phyloP scores from a whole-genome alignment of 2,329 filamentous ascomycete genomes.

The Arthrobotrys entomopaga region DNA sequence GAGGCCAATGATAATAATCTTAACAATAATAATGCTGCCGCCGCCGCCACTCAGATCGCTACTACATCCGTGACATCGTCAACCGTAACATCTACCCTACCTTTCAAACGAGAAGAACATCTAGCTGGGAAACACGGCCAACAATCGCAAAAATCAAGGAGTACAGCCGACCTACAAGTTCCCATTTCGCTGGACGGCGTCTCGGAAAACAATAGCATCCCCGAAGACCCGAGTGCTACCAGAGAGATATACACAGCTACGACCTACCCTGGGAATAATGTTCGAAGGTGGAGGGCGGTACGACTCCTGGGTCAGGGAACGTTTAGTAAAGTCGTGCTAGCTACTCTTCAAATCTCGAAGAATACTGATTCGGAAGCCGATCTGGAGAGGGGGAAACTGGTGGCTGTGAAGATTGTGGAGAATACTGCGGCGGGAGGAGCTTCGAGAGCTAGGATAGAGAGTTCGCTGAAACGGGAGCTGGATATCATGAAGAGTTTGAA shows the following conservation, averaged over 20 bases:
- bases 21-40: background rate
- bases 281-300: slow-evolving; percentile 80
- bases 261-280: slow-evolving; percentile 74
- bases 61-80: background rate
- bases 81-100: slow-evolving; percentile 51
- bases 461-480: slow-evolving; percentile 91
- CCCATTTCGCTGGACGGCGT: slow-evolving; percentile 76
- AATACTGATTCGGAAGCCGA: slow-evolving; percentile 67
- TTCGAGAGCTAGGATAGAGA: slow-evolving; percentile 85
- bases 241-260: slow-evolving; percentile 76
- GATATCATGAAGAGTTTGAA: slow-evolving; percentile 90
- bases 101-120: slow-evolving; percentile 58
- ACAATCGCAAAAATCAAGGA: slow-evolving; percentile 58
- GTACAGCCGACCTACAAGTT: slow-evolving; percentile 68
- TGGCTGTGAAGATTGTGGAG: slow-evolving; percentile 94
- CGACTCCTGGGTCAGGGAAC: slow-evolving; percentile 88
- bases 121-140: slow-evolving; percentile 60
- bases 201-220: slow-evolving; percentile 61
- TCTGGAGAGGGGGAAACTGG: slow-evolving; percentile 79
- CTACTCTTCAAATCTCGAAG: slow-evolving; percentile 73
- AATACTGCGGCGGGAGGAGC: slow-evolving; percentile 93
- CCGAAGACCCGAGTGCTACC: slow-evolving; percentile 62
- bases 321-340: slow-evolving; percentile 92
- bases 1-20: slow-evolving; percentile 54
- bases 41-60: too few relatives aligned